Evolutionary conservation across 768 basidiomycete genomes (phyloP), one percentile per base, ranked within the genome.

Genomic region (Phylloporus scabripes): DNA sequence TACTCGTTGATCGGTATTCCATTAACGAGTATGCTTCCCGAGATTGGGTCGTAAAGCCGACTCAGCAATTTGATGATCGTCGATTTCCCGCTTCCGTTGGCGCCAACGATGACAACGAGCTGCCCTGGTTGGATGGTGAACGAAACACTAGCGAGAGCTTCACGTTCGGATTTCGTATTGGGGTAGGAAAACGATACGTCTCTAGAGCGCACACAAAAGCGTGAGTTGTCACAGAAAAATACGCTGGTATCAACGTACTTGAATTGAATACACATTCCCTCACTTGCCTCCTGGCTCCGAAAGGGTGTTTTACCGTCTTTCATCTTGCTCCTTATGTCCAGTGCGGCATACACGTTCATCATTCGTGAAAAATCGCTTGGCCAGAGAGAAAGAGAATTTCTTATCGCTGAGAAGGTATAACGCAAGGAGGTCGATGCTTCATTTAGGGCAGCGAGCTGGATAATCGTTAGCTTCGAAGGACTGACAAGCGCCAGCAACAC

Each of bases 151-250:
- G 54, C 45, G 49, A 69, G 50, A 20, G 63, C 67, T 0, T 51
- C 26, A 10, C 46, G 56, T 20, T 58, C 50, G 14, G 60, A 50
- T 15, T 57, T 53, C 44, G 64, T 66, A 18, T 70, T 73, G 0
- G 80, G 79, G 54, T 84, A 84, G 9, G 66, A 60, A 50, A 83
- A 83, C 0, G 66, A 65, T 0, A 83, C 71, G 43, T 80, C 58
- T 17, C 82, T 83, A 34, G 2, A 31, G 5, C n/a, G 10, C n/a
- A 31, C 7, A n/a, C 1, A 5, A 18, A 5, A 39, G 9, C 2
- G 18, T 42, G 42, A 28, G 38, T n/a, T 24, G 1, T 8, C 34
- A 29, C 5, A 7, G 9, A n/a, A 12, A n/a, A 20, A 5, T 10
- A 14, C 12, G 14, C 28, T 1, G 7, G 7, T 12, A 33, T 40